Evolutionary conservation across 139 green algal species (phyloP), one percentile per base, ranked within the genome.

Genomic region (Tetraselmis chui): DNA sequence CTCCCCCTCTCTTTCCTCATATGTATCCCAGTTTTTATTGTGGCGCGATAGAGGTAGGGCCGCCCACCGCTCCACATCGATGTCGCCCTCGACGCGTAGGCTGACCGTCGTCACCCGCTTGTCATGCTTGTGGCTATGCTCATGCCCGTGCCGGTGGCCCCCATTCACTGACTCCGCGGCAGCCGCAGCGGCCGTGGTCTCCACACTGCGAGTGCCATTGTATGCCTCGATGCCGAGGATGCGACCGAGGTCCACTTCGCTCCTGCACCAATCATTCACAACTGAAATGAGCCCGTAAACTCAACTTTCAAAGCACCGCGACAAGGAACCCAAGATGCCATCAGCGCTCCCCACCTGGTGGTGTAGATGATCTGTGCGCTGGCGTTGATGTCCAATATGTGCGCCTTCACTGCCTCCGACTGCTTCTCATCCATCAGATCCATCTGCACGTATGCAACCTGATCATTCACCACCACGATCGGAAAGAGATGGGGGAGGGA

Each of bases 371-470:
- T 86, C 25, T 78, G 30, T 2, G 90, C 94, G 22, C 81, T 84
- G 24, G 84, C 82, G 83, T 98, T 98, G 75, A 97, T 92, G 27
- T 59, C 79, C 0, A 78, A 77, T 29, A 98, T 88, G 75, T 83
- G 31, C 0, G 76, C 78, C 79, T 93, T 82, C 0, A 91, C 84
- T 1, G 76, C 80, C 2, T 83, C 79, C 27, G 11, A 30, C 79
- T 77, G 29, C 28, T 67, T 18, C 30, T 91, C 83, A 23, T 32
- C 77, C 23, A 89, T 86, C 58, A 97, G 82, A 85, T 98, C 94
- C 32, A 92, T 83, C 93, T 96, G 87, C 27, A 78, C 59, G 24
- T 29, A 2, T 27, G 2, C 59, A 76, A 79, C 1, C 25, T 25
- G 5, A 78, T n/a, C 22, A 78, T 78, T 25, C 18, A 78, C 28